Evolutionary conservation across 2,329 filamentous ascomycete species (phyloP).

Genomic region (Purpureocillium lavendulum): DNA sequence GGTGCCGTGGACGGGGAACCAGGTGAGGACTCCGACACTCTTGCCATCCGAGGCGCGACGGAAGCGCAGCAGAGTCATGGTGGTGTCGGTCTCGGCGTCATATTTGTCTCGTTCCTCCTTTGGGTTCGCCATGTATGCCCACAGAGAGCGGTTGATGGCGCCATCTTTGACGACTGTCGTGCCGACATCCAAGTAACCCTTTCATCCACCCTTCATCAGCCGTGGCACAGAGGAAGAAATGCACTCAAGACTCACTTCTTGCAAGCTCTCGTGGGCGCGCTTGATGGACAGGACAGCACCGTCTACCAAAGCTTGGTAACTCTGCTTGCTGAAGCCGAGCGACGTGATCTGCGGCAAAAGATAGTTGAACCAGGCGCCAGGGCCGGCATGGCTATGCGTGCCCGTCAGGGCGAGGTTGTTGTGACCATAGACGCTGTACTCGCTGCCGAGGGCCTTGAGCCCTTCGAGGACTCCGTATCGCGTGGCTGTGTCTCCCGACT

Average conservation of each 20-base stretch:
- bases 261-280: slow-evolving; percentile 55
- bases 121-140: slow-evolving; percentile 81
- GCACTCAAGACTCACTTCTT: slow-evolving; percentile 27
- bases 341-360: slow-evolving; percentile 85
- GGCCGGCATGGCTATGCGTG: slow-evolving; percentile 87
- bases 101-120: slow-evolving; percentile 66
- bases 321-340: slow-evolving; percentile 77
- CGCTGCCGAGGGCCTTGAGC: slow-evolving; percentile 57
- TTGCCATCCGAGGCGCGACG: slow-evolving; percentile 65
- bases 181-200: slow-evolving; percentile 63
- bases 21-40: slow-evolving; percentile 74
- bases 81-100: slow-evolving; percentile 41
- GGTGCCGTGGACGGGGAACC: slow-evolving; percentile 89
- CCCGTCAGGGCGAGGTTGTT: slow-evolving; percentile 84
- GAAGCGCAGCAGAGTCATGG: slow-evolving; percentile 71
- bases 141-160: slow-evolving; percentile 85
- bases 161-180: slow-evolving; percentile 62
- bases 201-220: background rate
- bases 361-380: slow-evolving; percentile 92
- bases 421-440: slow-evolving; percentile 67
- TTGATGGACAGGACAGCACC: slow-evolving; percentile 76
- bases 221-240: background rate
- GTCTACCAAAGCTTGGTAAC: slow-evolving; percentile 81
- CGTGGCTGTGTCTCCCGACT: slow-evolving; percentile 82
- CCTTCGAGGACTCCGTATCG: slow-evolving; percentile 79